phyloP scores from a whole-genome alignment of 768 basidiomycete species.

The Hericium erinaceus region DNA sequence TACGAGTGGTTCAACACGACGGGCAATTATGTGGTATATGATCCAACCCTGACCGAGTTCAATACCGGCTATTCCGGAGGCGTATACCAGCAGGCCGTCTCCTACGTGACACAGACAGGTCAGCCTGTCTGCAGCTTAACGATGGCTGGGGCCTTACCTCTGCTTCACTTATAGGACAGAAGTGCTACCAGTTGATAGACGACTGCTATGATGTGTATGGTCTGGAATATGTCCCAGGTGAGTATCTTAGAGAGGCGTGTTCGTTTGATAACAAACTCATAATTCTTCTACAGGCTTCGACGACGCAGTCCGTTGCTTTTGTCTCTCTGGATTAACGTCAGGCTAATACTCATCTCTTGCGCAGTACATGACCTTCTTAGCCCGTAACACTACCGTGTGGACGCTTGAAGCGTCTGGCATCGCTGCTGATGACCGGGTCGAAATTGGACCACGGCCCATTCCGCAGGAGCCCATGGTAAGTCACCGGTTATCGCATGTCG shows the following conservation, averaged over 20 bases:
- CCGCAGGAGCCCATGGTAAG: constrained; percentile 35
- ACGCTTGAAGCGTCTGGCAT: constrained; percentile 27
- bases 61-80: constrained; percentile 68
- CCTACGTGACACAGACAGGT: constrained; percentile 48
- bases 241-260: neutral
- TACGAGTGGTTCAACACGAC: constrained; percentile 65
- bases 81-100: constrained; percentile 76
- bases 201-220: neutral
- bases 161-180: neutral
- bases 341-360: too few species aligned
- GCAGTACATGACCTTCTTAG: constrained; percentile 36
- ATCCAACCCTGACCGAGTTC: constrained; percentile 40
- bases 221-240: neutral
- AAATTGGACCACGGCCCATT: constrained; percentile 28
- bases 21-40: constrained; percentile 45
- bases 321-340: neutral
- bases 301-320: constrained; percentile 2
- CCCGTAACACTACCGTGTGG: constrained; percentile 28
- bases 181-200: neutral
- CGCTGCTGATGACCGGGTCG: constrained; percentile 22
- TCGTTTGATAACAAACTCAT: too few species aligned
- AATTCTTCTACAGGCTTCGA: constrained; percentile 18
- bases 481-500: neutral
- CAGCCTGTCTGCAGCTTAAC: neutral
- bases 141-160: too few species aligned